Evolutionary conservation across 2,329 filamentous ascomycete genomes (phyloP).

Genomic region (Xylariaceae sp.): DNA sequence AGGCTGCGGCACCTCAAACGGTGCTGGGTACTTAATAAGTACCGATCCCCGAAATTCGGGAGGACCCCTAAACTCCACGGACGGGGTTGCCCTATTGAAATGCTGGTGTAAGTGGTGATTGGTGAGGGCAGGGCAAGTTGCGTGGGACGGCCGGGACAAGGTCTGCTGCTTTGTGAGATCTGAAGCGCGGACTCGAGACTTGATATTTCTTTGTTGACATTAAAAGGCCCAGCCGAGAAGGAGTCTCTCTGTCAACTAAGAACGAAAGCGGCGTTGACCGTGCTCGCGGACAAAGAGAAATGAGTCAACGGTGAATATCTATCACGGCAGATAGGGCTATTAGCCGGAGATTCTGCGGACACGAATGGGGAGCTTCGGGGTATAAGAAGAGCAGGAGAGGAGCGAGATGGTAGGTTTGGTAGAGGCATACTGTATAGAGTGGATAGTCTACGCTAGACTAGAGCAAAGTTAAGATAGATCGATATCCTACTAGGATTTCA

Average conservation of each 20-base stretch:
- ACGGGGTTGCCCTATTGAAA: slow-evolving; percentile 30
- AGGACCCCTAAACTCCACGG: slow-evolving; percentile 37
- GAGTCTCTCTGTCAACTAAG: not conserved
- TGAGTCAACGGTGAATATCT: slow-evolving; percentile 28
- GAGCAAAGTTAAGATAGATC: slow-evolving; percentile 16
- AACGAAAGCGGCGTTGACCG: slow-evolving; percentile 20
- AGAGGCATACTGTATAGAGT: no score
- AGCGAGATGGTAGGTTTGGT: slow-evolving; percentile 3
- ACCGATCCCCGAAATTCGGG: slow-evolving; percentile 37
- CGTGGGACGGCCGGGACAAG: slow-evolving; percentile 6
- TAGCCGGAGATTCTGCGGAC: slow-evolving; percentile 33
- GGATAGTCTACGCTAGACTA: slow-evolving; percentile 22
- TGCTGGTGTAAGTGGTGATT: slow-evolving; percentile 33
- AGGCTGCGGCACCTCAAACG: slow-evolving; percentile 24
- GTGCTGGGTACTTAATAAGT: slow-evolving; percentile 28
- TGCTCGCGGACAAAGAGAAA: slow-evolving; percentile 27
- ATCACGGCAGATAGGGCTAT: slow-evolving; percentile 31
- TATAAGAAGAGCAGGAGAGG: not conserved
- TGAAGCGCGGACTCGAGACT: slow-evolving; percentile 9
- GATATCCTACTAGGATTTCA: slow-evolving; percentile 11
- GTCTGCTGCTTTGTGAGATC: slow-evolving; percentile 17
- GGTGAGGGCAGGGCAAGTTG: slow-evolving; percentile 25
- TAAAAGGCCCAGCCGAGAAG: not conserved
- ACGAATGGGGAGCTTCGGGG: slow-evolving; percentile 4
- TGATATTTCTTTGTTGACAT: slow-evolving; percentile 17